phyloP scores from a whole-genome alignment of 345 rosid genomes.

The Sisymbrium irio region DNA sequence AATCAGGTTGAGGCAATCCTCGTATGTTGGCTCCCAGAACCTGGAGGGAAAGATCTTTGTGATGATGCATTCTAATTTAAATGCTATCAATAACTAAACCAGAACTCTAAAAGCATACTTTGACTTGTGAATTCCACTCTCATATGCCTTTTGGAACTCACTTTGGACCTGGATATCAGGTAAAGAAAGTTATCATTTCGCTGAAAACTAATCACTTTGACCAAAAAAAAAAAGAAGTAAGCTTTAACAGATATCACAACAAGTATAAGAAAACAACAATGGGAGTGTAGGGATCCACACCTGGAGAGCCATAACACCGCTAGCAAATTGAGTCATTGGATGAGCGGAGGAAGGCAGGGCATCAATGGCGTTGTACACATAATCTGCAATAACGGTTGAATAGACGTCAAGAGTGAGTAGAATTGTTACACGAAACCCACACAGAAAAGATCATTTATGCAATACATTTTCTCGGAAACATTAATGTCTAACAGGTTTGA shows the following conservation, averaged over 20 bases:
- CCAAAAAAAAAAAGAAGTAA: neutral
- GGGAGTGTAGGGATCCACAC: conserved; percentile 36
- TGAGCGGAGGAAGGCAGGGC: conserved; percentile 87
- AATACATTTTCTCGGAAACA: neutral
- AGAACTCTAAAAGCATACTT: conserved; percentile 50
- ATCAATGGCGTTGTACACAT: conserved; percentile 86
- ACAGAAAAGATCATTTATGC: neutral
- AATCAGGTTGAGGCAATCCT: conserved; percentile 87
- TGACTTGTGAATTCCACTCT: conserved; percentile 81
- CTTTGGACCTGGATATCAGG: conserved; percentile 72
- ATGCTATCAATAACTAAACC: conserved; percentile 15
- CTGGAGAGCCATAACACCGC: conserved; percentile 99
- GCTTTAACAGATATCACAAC: neutral
- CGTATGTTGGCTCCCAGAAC: conserved; percentile 97
- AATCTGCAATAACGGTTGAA: conserved; percentile 51
- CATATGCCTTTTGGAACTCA: conserved; percentile 95
- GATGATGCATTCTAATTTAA: conserved; percentile 15
- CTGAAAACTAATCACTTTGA: neutral
- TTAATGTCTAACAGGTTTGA: neutral
- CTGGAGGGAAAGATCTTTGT: conserved; percentile 39
- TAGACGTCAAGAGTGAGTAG: neutral
- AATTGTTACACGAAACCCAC: conserved; percentile 3
- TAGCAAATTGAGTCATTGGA: conserved; percentile 96
- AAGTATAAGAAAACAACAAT: neutral
- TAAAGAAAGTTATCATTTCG: conserved; percentile 9